Conservation (phyloP, 306 rosid species). For the Vigna radiata region DNA sequence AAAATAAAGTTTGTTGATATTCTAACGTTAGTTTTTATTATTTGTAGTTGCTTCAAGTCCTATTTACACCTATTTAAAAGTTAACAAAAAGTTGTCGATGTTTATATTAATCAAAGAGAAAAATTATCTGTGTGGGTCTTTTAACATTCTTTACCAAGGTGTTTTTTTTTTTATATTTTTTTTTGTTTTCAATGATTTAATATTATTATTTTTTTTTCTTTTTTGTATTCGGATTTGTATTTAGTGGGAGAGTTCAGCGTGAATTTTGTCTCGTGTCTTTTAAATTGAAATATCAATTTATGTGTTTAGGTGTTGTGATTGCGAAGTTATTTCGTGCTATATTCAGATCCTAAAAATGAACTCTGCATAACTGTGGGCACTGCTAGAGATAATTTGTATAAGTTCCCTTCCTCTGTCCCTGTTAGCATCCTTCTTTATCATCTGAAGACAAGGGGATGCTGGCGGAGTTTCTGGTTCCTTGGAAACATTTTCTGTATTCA, state of each 20-base stretch:
- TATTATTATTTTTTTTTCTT: too few species aligned
- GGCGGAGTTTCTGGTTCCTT: neutral
- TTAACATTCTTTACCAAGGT: neutral
- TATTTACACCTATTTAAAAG: too few species aligned
- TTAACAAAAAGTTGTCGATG: too few species aligned
- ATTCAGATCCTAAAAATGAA: conserved; percentile 22
- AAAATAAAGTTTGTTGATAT: too few species aligned
- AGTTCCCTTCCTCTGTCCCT: neutral
- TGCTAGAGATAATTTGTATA: neutral
- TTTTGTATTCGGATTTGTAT: neutral
- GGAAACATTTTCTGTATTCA: neutral
- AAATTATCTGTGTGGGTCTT: too few species aligned
- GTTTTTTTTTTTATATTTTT: neutral
- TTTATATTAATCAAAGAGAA: too few species aligned
- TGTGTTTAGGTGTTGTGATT: conserved; percentile 2
- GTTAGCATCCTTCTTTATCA: neutral
- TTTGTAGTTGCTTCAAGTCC: too few species aligned
- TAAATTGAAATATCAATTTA: neutral
- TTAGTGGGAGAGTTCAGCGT: neutral
- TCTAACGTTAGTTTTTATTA: too few species aligned
- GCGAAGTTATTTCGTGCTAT: neutral
- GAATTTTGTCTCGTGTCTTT: conserved; percentile 23
- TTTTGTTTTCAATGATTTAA: neutral
- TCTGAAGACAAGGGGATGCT: neutral
- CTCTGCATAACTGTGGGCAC: neutral